These are phyloP conservation scores for Dothistroma pini DNA, from an alignment of 2,329 filamentous ascomycete genomes.

Conservation along the genomic window DNA sequence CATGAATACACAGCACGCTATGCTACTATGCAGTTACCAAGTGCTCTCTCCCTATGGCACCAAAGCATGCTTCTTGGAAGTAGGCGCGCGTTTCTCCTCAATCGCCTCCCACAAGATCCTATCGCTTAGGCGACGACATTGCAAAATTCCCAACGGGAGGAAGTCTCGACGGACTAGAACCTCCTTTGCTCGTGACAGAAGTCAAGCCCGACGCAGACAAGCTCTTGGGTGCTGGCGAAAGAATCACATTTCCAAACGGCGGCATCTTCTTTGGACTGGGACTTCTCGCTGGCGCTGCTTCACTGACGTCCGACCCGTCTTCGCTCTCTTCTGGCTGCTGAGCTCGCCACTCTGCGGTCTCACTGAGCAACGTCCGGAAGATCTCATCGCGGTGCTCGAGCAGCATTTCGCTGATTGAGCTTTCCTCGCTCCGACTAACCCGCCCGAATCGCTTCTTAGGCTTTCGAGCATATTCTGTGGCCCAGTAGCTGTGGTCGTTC, in stretches of 20 bases:
- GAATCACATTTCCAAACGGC: constrained; percentile 23
- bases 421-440: constrained; percentile 45
- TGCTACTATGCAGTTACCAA: not conserved
- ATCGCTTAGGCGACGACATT: not conserved
- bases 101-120: not conserved
- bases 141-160: not conserved
- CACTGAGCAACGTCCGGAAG: constrained; percentile 43
- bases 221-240: constrained; percentile 7
- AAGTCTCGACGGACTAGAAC: not conserved
- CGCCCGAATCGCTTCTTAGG: constrained; percentile 56
- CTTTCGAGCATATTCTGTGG: constrained; percentile 56
- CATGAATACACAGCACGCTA: not conserved
- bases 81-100: not conserved
- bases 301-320: not conserved
- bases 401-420: constrained; percentile 56
- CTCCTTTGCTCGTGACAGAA: not conserved
- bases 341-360: constrained; percentile 38
- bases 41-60: not conserved
- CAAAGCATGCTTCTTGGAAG: not conserved
- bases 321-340: constrained; percentile 4
- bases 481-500: constrained; percentile 70
- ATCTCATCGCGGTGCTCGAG: constrained; percentile 51
- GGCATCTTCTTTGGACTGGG: constrained; percentile 13
- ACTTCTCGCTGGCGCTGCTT: not conserved
- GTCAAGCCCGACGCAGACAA: not conserved